A percentile compares a stretch with the other conserved stretches of the same genome.
Conservation (phyloP, 805 yeast genomes). For the Candida chilensis region DNA sequence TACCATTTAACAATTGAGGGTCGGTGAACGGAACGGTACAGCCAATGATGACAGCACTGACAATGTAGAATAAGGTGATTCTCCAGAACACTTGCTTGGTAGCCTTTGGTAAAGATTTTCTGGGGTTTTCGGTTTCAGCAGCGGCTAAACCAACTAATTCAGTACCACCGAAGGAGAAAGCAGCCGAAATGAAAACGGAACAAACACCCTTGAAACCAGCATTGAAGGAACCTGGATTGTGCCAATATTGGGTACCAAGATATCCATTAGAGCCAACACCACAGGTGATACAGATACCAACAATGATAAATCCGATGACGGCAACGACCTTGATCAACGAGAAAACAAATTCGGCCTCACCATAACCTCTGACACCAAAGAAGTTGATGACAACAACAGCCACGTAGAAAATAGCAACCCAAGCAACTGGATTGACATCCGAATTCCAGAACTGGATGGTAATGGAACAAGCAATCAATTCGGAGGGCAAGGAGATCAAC, state of each 20-base stretch:
- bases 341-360: conserved; percentile 58
- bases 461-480: conserved; percentile 12
- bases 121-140: conserved; percentile 46
- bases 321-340: conserved; percentile 58
- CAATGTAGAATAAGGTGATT: conserved; percentile 37
- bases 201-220: conserved; percentile 49
- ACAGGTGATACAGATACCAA: conserved; percentile 34
- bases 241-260: conserved; percentile 43
- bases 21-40: conserved; percentile 50
- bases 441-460: conserved; percentile 13
- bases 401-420: conserved; percentile 16
- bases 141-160: conserved; percentile 54
- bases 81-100: conserved; percentile 49
- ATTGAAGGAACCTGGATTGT: conserved; percentile 44
- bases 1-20: conserved; percentile 34
- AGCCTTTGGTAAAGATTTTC: conserved; percentile 47
- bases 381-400: conserved; percentile 22
- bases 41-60: conserved; percentile 38
- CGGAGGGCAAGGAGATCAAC: conserved; percentile 22
- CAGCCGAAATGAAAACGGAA: conserved; percentile 43
- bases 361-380: conserved; percentile 49
- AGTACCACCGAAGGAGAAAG: conserved; percentile 55
- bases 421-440: conserved; percentile 12
- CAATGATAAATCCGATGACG: conserved; percentile 47
- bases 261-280: conserved; percentile 38